Evolutionary conservation across 2,329 filamentous ascomycete genomes (phyloP), one percentile per base, ranked within the genome.

Genomic region (Xylaria sp.): DNA sequence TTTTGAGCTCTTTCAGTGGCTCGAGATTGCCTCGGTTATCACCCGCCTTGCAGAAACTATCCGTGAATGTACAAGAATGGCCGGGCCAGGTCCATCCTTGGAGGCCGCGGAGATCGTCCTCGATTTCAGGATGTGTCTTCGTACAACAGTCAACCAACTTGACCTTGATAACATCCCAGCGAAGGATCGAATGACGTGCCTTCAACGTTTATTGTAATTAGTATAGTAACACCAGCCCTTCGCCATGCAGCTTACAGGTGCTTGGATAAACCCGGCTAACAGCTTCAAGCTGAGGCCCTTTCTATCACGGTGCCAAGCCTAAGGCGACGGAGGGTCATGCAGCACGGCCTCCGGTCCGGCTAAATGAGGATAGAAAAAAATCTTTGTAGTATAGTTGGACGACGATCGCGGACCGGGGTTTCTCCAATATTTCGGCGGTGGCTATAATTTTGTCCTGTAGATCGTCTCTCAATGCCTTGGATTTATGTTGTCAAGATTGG

Each of bases 41-140:
- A 36, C 26, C 58, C 26, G 36, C 42, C 20, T 31, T 9, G 6
- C 23, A 49, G 28, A 49, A 31, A n/a, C 42, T 44, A 49, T 60
- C 58, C 42, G 42, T 49, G 48, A 23, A 38, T 17, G 17, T 60
- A 49, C 28, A 49, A 26, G 11, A 60, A 7, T 33, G 26, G 26
- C 46, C 46, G 15, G 58, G 58, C 28, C n/a, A 60, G 26, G 26
- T 48, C 6, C 42, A 48, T 7, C 58, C 42, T 20, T 15, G 26
- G 2, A 33, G 20, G 15, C 42, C 17, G n/a, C 28, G 26, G 6
- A 60, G 42, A 48, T 51, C 58, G 4, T 28, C 28, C 15, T 33
- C 20, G 9, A 49, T 44, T 7, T 36, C 42, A 26, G 58, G 42
- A 26, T 60, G 28, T 9, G 49, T 60, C 23, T 60, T 60, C 6